A percentile compares a stretch with the other conserved stretches of the same genome.
phyloP scores from a whole-genome alignment of 768 basidiomycete genomes.

The Gloeophyllum trabeum region DNA sequence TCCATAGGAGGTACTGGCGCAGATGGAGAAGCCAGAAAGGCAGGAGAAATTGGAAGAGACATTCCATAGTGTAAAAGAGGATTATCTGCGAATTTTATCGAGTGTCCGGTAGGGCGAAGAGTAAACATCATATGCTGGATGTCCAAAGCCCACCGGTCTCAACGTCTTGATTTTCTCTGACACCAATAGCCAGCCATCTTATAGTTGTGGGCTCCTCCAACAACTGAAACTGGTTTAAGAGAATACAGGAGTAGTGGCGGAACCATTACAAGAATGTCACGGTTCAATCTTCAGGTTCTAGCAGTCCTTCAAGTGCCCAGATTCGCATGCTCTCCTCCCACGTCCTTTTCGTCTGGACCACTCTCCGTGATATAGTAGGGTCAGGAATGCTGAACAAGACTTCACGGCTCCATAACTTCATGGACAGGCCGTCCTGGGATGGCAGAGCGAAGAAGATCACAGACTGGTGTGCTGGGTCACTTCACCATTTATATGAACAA shows the following conservation, averaged over 20 bases:
- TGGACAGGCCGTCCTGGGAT: not conserved
- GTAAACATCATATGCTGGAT: too few relatives aligned
- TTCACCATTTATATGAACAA: not conserved
- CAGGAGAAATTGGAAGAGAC: constrained; percentile 89
- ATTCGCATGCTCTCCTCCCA: not conserved
- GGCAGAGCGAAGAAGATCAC: not conserved
- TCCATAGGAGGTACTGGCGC: constrained; percentile 71
- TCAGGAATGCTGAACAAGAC: not conserved
- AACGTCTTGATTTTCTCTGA: too few relatives aligned
- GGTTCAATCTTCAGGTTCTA: not conserved
- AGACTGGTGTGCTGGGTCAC: not conserved
- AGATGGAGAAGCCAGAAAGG: constrained; percentile 79
- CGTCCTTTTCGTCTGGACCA: not conserved
- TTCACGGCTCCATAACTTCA: not conserved
- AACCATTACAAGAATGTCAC: too few relatives aligned
- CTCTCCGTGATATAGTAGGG: not conserved
- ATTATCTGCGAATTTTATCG: constrained; percentile 73
- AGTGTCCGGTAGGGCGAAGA: constrained; percentile 21
- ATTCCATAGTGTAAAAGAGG: constrained; percentile 74
- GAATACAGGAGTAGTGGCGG: too few relatives aligned
- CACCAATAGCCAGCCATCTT: too few relatives aligned
- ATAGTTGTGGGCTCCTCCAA: too few relatives aligned
- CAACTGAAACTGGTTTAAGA: too few relatives aligned
- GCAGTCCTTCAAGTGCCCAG: not conserved
- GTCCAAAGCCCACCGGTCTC: too few relatives aligned